phyloP scores from a whole-genome alignment of 192 early-diverging fungal species.

The Coemansia nantahalensis region DNA sequence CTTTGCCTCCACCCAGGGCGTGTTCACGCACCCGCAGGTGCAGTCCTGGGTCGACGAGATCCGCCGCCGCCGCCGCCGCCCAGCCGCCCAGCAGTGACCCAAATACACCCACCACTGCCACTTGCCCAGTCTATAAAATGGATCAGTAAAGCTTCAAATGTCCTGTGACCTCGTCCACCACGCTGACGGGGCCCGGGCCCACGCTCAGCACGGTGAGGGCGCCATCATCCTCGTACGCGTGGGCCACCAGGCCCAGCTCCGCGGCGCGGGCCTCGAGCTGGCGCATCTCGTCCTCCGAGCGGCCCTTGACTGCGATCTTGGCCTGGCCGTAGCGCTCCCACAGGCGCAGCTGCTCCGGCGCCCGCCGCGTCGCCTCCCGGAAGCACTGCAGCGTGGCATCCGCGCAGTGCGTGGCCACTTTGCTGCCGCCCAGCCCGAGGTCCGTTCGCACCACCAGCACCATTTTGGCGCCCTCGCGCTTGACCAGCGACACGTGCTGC shows the following conservation, averaged over 20 bases:
- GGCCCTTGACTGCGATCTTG: conserved; percentile 76
- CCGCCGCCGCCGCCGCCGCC: conserved; percentile 40
- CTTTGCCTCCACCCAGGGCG: conserved; percentile 75
- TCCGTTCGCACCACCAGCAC: conserved; percentile 80
- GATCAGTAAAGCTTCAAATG: conserved; percentile 49
- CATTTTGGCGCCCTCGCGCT: conserved; percentile 22
- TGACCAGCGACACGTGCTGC: conserved; percentile 1
- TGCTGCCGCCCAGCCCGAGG: conserved; percentile 85
- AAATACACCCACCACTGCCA: no score
- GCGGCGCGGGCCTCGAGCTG: conserved; percentile 45
- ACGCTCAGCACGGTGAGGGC: conserved; percentile 57
- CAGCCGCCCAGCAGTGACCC: no score
- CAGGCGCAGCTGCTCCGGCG: conserved; percentile 34
- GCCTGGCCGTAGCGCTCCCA: conserved; percentile 77
- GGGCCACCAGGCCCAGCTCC: conserved; percentile 78
- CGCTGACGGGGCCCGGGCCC: conserved; percentile 66
- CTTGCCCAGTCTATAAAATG: no score
- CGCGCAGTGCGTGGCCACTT: conserved; percentile 84
- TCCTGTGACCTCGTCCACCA: conserved; percentile 51
- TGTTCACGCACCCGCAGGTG: conserved; percentile 82
- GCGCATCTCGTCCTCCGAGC: conserved; percentile 64
- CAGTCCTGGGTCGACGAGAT: conserved; percentile 80
- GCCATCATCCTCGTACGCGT: neutral
- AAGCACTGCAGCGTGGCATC: conserved; percentile 83
- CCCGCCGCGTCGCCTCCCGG: conserved; percentile 42